These are phyloP conservation scores for Alopecurus myosuroides DNA, from an alignment of 176 grass and related monocot species.

Conservation along the genomic window DNA sequence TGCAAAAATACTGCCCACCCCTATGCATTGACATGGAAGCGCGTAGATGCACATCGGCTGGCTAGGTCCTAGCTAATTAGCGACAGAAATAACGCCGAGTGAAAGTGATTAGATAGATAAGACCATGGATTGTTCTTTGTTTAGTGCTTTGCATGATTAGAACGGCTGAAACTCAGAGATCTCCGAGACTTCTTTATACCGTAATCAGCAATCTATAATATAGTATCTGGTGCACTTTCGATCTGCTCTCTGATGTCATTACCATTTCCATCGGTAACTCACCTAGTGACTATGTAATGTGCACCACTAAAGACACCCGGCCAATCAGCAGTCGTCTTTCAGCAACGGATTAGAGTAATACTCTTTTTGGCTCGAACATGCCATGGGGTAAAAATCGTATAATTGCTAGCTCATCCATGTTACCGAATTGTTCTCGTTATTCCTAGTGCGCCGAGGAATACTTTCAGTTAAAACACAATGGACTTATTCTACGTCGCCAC, in stretches of 20 bases:
- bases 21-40: slow-evolving; percentile 18
- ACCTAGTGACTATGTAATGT: slow-evolving; percentile 36
- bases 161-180: slow-evolving; percentile 17
- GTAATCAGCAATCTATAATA: slow-evolving; percentile 11
- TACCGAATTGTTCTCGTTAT: too few relatives aligned
- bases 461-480: too few relatives aligned
- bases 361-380: background rate
- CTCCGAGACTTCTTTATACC: background rate
- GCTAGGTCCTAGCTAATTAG: slow-evolving; percentile 37
- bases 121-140: slow-evolving; percentile 34
- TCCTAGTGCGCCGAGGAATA: too few relatives aligned
- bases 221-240: slow-evolving; percentile 25
- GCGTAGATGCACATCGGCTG: slow-evolving; percentile 18
- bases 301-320: slow-evolving; percentile 32
- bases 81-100: background rate
- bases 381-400: background rate
- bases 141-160: slow-evolving; percentile 52
- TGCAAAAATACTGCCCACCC: slow-evolving; percentile 23
- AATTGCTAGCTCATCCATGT: too few relatives aligned
- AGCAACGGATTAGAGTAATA: background rate
- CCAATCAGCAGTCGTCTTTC: slow-evolving; percentile 1
- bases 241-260: slow-evolving; percentile 34
- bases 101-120: slow-evolving; percentile 49
- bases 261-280: slow-evolving; percentile 19
- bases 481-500: too few relatives aligned